Conservation (phyloP, 345 rosid genomes). For the Salix arbutifolia region DNA sequence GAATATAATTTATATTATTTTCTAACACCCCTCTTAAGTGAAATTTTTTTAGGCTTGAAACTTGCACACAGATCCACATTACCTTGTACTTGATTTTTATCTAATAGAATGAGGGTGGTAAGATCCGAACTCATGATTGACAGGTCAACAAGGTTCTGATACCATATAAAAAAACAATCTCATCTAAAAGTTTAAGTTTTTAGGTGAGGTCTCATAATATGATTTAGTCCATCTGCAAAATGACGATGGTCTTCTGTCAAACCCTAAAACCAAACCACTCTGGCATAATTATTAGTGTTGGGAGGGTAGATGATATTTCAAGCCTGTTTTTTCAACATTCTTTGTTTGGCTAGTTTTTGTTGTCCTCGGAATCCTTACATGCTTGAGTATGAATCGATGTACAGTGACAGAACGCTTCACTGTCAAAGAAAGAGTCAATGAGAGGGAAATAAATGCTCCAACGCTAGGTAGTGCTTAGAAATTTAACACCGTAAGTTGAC, state of each 20-base stretch:
- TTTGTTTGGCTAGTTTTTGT: background rate
- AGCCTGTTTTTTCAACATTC: background rate
- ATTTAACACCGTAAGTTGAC: background rate
- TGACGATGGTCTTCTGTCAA: background rate
- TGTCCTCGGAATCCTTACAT: background rate
- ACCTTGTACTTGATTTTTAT: no score
- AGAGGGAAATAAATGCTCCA: background rate
- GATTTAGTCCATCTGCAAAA: background rate
- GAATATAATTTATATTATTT: no score
- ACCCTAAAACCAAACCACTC: background rate
- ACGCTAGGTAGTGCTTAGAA: background rate
- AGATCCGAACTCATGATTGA: no score
- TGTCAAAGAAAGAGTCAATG: background rate
- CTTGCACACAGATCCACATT: no score
- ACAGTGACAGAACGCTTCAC: background rate
- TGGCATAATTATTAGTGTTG: background rate
- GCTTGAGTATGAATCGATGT: background rate
- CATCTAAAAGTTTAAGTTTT: no score
- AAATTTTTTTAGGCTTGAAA: no score
- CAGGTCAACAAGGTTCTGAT: no score
- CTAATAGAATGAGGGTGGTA: no score
- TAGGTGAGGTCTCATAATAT: no score
- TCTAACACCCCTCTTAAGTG: no score
- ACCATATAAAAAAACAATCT: no score
- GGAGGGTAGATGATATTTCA: background rate